Evolutionary conservation across 495 filamentous ascomycete genomes (phyloP), one percentile per base, ranked within the genome.

Genomic region (Aspergillus taichungensis): DNA sequence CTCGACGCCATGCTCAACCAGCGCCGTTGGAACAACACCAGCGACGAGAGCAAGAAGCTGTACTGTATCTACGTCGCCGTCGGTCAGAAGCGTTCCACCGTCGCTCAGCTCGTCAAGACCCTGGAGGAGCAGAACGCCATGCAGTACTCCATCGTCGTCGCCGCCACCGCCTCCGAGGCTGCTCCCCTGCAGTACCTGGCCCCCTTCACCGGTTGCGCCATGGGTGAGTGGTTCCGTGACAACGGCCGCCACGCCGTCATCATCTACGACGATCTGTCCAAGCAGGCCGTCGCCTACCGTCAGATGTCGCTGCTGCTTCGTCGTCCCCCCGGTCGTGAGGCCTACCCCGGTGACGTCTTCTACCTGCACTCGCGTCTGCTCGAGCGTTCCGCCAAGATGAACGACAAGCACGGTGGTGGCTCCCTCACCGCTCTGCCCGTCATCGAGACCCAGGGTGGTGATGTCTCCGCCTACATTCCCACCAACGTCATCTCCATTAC

Each of bases 401-500:
- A 78, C 80, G 81, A 91, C 70, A 95, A 87, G 73, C 86, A 83
- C 71, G 94, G 94, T 65, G 87, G 84, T 72, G 92, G 92, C 62
- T 97, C 92, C 56, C 77, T 98, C 63, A 98, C 92, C 70, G 94
- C 94, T 53, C 85, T 98, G 40, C 92, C 92, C 68, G 74, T 98
- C 74, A 98, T 98, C 67, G 92, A 98, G 79, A 98, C 92, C 70
- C 94, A 97, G 79, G 92, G 92, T 84, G 92, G 92, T 86, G 92
- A 98, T 74, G 92, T 98, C 71, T 97, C 94, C 60, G 92, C 92
- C 57, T 98, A 97, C 74, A 98, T 98, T 79, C 92, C 92, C 64
- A 98, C 92, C 76, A 98, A 98, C 78, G 92, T 98, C 77, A 98
- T 98, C 81, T 97, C 94, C 66, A 98, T 98, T 63, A 98, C 92